These are phyloP conservation scores for Alternaria postmessia DNA, from an alignment of 2,329 filamentous ascomycete genomes.

Conservation along the genomic window DNA sequence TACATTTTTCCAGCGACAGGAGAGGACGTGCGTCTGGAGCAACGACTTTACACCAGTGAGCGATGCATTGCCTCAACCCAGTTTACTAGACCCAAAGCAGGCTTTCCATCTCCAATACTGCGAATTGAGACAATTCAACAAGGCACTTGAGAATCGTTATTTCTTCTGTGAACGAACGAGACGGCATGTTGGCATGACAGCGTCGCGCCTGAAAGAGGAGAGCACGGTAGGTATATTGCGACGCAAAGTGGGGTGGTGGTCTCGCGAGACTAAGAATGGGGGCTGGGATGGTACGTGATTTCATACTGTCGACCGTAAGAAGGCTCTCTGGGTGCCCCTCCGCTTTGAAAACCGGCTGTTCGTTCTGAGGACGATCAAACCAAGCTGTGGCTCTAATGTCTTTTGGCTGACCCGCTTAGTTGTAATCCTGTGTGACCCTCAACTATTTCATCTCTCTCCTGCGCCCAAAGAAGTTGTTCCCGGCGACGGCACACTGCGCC, in stretches of 20 bases:
- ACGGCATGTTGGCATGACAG: conserved; percentile 46
- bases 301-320: background rate
- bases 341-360: too few relatives aligned
- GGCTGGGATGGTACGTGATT: conserved; percentile 45
- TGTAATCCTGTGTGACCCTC: conserved; percentile 46
- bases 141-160: conserved; percentile 31
- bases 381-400: too few relatives aligned
- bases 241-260: conserved; percentile 45
- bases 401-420: conserved; percentile 22
- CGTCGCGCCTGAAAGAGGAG: conserved; percentile 31
- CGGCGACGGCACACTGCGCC: background rate
- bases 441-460: conserved; percentile 26
- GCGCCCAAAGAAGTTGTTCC: conserved; percentile 24
- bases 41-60: conserved; percentile 47
- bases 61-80: conserved; percentile 44
- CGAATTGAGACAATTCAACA: conserved; percentile 44
- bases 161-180: conserved; percentile 41
- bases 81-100: conserved; percentile 34
- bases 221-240: conserved; percentile 42
- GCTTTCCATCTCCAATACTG: conserved; percentile 46
- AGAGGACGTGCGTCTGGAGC: conserved; percentile 47
- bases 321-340: background rate
- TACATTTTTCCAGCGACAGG: conserved; percentile 43
- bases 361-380: background rate
- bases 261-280: conserved; percentile 21